These are phyloP conservation scores for Lathyrus sativus DNA, from an alignment of 306 rosid species.

Conservation along the genomic window DNA sequence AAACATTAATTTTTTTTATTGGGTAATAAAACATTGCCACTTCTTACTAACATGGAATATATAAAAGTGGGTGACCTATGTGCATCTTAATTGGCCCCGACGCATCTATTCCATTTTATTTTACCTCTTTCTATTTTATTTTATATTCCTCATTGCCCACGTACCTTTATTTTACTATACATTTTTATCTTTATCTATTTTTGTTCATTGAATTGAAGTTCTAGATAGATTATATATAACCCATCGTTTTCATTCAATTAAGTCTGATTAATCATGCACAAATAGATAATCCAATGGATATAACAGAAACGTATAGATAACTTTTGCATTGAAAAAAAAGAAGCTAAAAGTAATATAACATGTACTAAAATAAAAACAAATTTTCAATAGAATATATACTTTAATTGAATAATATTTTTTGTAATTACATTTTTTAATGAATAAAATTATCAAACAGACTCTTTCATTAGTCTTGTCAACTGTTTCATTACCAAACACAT, in stretches of 20 bases:
- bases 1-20: background rate
- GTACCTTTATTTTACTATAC: background rate
- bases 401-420: no score
- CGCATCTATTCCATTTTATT: conserved; percentile 23
- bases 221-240: background rate
- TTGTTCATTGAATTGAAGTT: background rate
- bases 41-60: background rate
- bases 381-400: no score
- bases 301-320: background rate
- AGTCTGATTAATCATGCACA: background rate
- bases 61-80: background rate
- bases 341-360: background rate
- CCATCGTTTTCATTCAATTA: conserved; percentile 5
- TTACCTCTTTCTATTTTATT: conserved; percentile 1
- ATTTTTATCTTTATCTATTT: background rate
- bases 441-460: no score
- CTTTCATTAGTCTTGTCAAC: background rate
- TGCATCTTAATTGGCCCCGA: background rate
- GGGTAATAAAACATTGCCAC: background rate
- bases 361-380: no score
- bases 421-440: no score
- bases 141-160: conserved; percentile 18
- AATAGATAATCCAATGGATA: background rate
- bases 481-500: background rate
- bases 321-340: no score